Evolutionary conservation across 805 yeast species (phyloP).

Genomic region (Tetrapisispora iriomotensis): DNA sequence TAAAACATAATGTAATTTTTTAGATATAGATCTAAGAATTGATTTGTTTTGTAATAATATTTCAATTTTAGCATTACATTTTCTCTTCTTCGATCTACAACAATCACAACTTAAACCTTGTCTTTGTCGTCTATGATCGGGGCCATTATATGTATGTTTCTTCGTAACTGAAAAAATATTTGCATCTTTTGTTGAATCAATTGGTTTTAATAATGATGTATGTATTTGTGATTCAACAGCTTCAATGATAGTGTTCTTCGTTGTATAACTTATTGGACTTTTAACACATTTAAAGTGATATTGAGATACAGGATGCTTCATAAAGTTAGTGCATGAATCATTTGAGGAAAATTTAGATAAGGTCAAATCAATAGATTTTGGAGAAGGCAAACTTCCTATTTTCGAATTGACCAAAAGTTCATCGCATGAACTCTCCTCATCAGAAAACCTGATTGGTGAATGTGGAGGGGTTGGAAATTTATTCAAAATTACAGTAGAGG

Average conservation of each 20-base stretch:
- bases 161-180: not conserved
- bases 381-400: not conserved
- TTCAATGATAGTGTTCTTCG: too few species aligned
- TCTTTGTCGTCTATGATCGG: conserved; percentile 43
- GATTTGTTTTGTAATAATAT: conserved; percentile 28
- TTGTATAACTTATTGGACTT: too few species aligned
- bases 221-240: too few species aligned
- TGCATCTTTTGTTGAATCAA: not conserved
- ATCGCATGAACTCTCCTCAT: not conserved
- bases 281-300: too few species aligned
- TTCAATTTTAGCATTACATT: conserved; percentile 58
- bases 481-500: not conserved
- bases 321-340: too few species aligned
- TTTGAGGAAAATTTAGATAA: not conserved
- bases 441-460: not conserved
- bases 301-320: too few species aligned
- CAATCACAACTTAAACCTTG: conserved; percentile 68
- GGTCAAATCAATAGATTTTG: not conserved
- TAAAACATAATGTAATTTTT: conserved; percentile 16
- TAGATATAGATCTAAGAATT: conserved; percentile 12
- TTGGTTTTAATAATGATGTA: not conserved
- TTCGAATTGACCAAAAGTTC: too few species aligned
- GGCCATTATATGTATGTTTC: conserved; percentile 5
- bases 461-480: not conserved
- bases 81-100: conserved; percentile 59